Percentiles rank a stretch among this genome's conserved stretches.
Conservation (phyloP, 805 yeast species). For the Ogataea pini region DNA sequence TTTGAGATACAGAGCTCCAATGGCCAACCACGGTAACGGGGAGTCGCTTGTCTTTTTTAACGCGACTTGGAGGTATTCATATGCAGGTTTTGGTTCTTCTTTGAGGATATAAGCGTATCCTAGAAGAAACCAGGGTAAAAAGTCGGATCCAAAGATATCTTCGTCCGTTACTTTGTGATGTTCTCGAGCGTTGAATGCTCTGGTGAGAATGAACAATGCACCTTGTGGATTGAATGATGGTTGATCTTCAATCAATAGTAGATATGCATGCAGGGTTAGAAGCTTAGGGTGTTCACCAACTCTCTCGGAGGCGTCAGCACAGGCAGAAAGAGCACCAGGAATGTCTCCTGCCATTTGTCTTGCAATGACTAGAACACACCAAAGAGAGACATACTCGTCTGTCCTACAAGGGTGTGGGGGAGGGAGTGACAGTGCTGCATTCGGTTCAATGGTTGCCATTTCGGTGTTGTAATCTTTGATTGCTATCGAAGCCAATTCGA, state of each 20-base stretch:
- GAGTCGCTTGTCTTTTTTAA: conserved; percentile 51
- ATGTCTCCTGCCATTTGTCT: conserved; percentile 53
- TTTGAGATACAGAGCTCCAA: conserved; percentile 60
- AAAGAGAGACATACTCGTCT: conserved; percentile 49
- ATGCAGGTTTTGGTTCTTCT: conserved; percentile 51
- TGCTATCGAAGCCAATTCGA: conserved; percentile 57
- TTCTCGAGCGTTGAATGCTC: conserved; percentile 31
- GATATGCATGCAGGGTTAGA: conserved; percentile 49
- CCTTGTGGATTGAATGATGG: conserved; percentile 34
- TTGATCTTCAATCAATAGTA: conserved; percentile 39
- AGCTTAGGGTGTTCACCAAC: conserved; percentile 48
- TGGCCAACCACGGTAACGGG: conserved; percentile 67
- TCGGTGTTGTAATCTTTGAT: conserved; percentile 52
- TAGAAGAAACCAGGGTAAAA: conserved; percentile 57
- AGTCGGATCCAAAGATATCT: conserved; percentile 44
- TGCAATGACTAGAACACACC: conserved; percentile 55
- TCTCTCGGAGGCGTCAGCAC: conserved; percentile 48
- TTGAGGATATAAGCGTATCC: conserved; percentile 52
- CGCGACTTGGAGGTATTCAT: conserved; percentile 56
- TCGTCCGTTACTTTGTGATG: conserved; percentile 16
- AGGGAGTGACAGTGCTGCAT: conserved; percentile 51
- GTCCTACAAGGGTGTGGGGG: conserved; percentile 46
- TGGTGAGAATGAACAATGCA: conserved; percentile 41
- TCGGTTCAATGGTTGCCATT: conserved; percentile 49
- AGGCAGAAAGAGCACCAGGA: conserved; percentile 48